phyloP scores from a whole-genome alignment of 768 basidiomycete species.

The Cystobasidium onofrii region DNA sequence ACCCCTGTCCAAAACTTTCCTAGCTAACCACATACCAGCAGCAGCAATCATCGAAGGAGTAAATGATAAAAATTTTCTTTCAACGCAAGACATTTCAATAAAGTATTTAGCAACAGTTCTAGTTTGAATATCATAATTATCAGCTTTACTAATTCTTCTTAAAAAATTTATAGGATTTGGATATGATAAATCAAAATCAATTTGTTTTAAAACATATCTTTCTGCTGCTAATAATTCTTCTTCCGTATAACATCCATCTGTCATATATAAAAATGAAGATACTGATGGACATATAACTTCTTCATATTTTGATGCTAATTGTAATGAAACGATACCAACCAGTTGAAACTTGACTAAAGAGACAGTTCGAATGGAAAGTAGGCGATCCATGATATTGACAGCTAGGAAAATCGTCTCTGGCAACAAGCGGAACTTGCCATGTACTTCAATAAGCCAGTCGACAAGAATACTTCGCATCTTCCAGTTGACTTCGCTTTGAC shows the following conservation, averaged over 20 bases:
- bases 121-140: constrained; percentile 75
- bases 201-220: constrained; percentile 71
- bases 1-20: constrained; percentile 66
- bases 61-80: constrained; percentile 65
- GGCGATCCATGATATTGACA: constrained; percentile 69
- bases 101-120: constrained; percentile 85
- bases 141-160: constrained; percentile 82
- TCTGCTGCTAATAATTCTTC: constrained; percentile 82
- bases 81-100: constrained; percentile 73
- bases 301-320: constrained; percentile 84
- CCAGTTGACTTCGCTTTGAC: constrained; percentile 76
- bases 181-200: constrained; percentile 76
- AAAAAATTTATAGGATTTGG: constrained; percentile 86
- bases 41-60: constrained; percentile 75
- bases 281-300: constrained; percentile 83
- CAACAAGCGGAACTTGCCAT: constrained; percentile 71
- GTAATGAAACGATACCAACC: constrained; percentile 77
- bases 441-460: constrained; percentile 90
- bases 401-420: constrained; percentile 87
- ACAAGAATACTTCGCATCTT: constrained; percentile 78
- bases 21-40: constrained; percentile 74
- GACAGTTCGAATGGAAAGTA: constrained; percentile 61
- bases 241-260: constrained; percentile 66
- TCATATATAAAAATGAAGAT: constrained; percentile 66
- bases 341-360: constrained; percentile 78